A percentile compares a stretch with the other conserved stretches of the same genome.
Evolutionary conservation across 2,329 filamentous ascomycete species (phyloP).

Genomic region (Lasiodiplodia hormozganensis): DNA sequence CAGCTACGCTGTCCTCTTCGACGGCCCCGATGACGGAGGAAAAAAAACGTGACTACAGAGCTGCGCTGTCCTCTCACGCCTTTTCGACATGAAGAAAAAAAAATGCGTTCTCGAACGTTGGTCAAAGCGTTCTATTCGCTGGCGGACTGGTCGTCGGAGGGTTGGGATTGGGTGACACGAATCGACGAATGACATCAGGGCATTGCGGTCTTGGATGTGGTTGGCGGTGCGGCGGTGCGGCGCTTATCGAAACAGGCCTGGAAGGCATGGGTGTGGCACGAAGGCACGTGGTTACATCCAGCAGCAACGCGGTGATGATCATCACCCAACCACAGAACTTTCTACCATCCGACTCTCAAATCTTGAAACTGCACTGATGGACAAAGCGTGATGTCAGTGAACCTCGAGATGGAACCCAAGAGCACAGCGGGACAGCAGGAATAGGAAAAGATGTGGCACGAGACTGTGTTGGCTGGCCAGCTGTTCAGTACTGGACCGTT

Average conservation of each 20-base stretch:
- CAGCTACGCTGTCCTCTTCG: conserved; percentile 3
- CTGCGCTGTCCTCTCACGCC: conserved; percentile 1
- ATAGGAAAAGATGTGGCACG: not conserved
- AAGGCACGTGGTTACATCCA: conserved; percentile 12
- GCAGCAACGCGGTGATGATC: conserved; percentile 8
- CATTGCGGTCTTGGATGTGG: conserved; percentile 1
- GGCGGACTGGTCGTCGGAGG: not conserved
- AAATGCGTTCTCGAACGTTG: conserved; percentile 12
- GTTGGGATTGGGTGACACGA: conserved; percentile 5
- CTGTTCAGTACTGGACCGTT: not conserved
- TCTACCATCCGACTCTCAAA: not conserved
- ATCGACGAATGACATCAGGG: conserved; percentile 20
- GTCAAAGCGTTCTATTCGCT: conserved; percentile 3
- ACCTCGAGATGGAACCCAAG: not conserved
- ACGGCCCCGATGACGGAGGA: not conserved
- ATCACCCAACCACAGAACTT: conserved; percentile 11
- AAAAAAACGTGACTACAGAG: not conserved
- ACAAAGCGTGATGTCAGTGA: conserved; percentile 20
- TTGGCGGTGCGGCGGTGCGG: not conserved
- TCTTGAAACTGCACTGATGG: conserved; percentile 6
- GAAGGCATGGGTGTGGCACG: not conserved
- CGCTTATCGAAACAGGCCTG: conserved; percentile 18
- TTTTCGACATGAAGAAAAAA: not conserved
- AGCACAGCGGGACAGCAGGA: not conserved
- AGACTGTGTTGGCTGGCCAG: not conserved